These are phyloP conservation scores for Vicia villosa DNA, from an alignment of 306 rosid genomes.

Conservation along the genomic window DNA sequence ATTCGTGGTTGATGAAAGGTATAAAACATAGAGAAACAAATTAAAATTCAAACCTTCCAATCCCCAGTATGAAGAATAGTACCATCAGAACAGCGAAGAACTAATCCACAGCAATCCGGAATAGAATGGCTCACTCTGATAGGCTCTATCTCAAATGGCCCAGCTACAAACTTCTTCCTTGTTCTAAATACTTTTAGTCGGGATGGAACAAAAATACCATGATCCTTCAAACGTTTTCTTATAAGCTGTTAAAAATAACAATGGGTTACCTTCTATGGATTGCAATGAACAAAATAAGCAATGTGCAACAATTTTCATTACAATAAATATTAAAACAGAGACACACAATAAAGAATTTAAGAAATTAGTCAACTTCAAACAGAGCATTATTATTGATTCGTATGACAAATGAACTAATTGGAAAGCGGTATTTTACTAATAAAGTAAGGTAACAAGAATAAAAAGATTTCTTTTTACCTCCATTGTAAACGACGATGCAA, in stretches of 20 bases:
- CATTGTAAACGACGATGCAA: constrained; percentile 97
- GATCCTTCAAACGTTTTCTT: constrained; percentile 88
- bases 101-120: constrained; percentile 97
- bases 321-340: constrained; percentile 10
- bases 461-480: constrained; percentile 57
- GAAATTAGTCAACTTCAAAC: constrained; percentile 18
- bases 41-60: constrained; percentile 76
- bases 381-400: constrained; percentile 18
- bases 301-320: constrained; percentile 12
- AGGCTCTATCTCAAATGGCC: constrained; percentile 97
- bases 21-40: constrained; percentile 10
- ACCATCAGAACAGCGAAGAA: constrained; percentile 97
- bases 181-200: constrained; percentile 77
- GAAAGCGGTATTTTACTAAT: constrained; percentile 23
- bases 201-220: constrained; percentile 82
- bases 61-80: constrained; percentile 97
- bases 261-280: constrained; percentile 32
- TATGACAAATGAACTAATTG: neutral
- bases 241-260: constrained; percentile 69
- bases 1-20: constrained; percentile 28
- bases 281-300: constrained; percentile 31
- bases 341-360: constrained; percentile 25
- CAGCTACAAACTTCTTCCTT: constrained; percentile 78
- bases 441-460: neutral
- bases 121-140: constrained; percentile 92